Conservation (phyloP, 2,329 filamentous ascomycete species). For the Zasmidium angulare region DNA sequence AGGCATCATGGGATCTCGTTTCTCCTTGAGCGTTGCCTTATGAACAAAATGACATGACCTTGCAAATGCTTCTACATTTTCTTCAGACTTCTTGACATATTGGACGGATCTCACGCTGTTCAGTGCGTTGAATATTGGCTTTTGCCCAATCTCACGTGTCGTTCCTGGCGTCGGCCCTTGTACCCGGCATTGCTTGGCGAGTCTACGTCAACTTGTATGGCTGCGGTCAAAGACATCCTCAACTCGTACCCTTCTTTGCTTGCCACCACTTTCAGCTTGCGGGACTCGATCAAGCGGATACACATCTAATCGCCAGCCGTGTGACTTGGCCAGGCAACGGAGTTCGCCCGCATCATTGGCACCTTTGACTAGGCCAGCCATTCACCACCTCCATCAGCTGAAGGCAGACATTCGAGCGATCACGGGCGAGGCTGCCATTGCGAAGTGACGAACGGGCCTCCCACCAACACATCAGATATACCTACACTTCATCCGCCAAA, state of each 20-base stretch:
- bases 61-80: not conserved
- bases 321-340: not conserved
- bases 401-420: not conserved
- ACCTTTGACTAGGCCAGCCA: constrained; percentile 20
- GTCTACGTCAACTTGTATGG: constrained; percentile 1
- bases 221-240: not conserved
- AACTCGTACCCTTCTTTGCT: not conserved
- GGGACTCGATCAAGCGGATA: not conserved
- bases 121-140: not conserved
- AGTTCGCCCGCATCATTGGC: constrained; percentile 10
- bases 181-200: not conserved
- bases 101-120: not conserved
- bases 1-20: not conserved
- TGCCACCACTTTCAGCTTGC: not conserved
- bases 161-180: constrained; percentile 1
- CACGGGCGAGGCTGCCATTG: not conserved
- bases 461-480: not conserved
- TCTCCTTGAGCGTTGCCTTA: constrained; percentile 8
- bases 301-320: not conserved
- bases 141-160: not conserved
- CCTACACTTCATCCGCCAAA: not conserved
- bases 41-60: constrained; percentile 12
- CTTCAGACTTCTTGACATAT: not conserved
- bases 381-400: not conserved
- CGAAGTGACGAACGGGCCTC: not conserved